Percentiles rank a stretch among this genome's conserved stretches.
phyloP scores from a whole-genome alignment of 169 alveolate genomes.

The Theileria equi region DNA sequence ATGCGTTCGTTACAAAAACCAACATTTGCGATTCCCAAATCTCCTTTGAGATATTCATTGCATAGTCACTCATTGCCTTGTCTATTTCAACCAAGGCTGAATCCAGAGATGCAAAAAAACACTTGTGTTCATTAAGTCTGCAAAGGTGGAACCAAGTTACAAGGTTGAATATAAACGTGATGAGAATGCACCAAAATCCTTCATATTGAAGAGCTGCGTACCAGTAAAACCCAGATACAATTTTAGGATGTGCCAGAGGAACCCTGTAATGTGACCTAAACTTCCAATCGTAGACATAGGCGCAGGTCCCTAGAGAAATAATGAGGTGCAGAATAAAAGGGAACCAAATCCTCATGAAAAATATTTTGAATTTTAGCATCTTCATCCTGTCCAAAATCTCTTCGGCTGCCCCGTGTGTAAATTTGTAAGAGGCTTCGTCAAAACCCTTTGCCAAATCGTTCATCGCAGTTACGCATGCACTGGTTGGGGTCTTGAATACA shows the following conservation, averaged over 20 bases:
- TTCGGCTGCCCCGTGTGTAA: constrained; percentile 24
- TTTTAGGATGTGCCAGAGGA: constrained; percentile 56
- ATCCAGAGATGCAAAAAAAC: constrained; percentile 27
- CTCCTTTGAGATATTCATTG: constrained; percentile 28
- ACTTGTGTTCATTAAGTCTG: constrained; percentile 10
- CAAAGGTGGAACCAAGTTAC: constrained; percentile 44
- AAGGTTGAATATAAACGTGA: constrained; percentile 31
- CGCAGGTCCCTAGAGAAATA: constrained; percentile 21
- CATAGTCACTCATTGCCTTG: constrained; percentile 8
- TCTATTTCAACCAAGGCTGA: constrained; percentile 13
- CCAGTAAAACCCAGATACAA: constrained; percentile 51
- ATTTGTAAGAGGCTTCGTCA: constrained; percentile 42
- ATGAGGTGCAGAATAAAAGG: constrained; percentile 32
- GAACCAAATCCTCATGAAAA: constrained; percentile 20
- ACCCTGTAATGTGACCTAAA: constrained; percentile 44
- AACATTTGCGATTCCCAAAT: constrained; percentile 56
- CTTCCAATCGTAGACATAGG: constrained; percentile 37
- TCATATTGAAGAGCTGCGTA: constrained; percentile 63
- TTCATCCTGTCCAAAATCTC: constrained; percentile 24
- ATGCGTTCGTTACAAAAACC: constrained; percentile 25
- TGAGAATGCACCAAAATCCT: constrained; percentile 53
- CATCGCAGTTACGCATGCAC: constrained; percentile 3
- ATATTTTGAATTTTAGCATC: constrained; percentile 8
- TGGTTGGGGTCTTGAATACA: background rate
- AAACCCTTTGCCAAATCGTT: constrained; percentile 18